Conservation (phyloP, 805 yeast genomes). For the Candida sonorensis region DNA sequence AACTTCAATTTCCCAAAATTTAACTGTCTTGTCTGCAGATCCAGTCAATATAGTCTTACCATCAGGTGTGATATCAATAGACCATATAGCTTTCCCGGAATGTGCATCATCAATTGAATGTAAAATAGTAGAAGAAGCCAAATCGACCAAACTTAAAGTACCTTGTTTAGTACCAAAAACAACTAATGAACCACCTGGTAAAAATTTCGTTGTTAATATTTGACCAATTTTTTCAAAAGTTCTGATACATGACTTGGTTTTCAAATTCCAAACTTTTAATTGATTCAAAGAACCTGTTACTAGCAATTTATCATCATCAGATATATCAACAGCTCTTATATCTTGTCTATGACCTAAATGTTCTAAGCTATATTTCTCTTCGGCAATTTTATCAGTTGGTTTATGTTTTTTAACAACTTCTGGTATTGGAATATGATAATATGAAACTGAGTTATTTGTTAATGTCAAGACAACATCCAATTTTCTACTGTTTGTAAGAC, state of each 20-base stretch:
- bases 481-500: conserved; percentile 35
- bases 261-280: conserved; percentile 81
- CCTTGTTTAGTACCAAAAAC: conserved; percentile 89
- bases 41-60: conserved; percentile 86
- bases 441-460: conserved; percentile 69
- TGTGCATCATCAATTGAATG: conserved; percentile 72
- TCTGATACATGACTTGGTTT: conserved; percentile 68
- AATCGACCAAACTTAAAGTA: conserved; percentile 73
- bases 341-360: conserved; percentile 86
- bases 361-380: conserved; percentile 55
- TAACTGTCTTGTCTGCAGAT: conserved; percentile 85
- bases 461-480: conserved; percentile 61
- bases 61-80: conserved; percentile 78
- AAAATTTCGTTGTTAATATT: conserved; percentile 68
- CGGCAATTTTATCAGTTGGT: conserved; percentile 31
- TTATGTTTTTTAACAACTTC: conserved; percentile 50
- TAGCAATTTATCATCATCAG: conserved; percentile 71
- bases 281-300: conserved; percentile 90
- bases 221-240: conserved; percentile 81
- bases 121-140: conserved; percentile 71
- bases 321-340: conserved; percentile 73
- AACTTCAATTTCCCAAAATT: conserved; percentile 81
- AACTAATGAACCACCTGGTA: conserved; percentile 88
- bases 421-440: conserved; percentile 50
- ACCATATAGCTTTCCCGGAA: conserved; percentile 74